Base-by-base conservation (phyloP, 1,139 yeast genomes). In the Hanseniaspora uvarum region DNA sequence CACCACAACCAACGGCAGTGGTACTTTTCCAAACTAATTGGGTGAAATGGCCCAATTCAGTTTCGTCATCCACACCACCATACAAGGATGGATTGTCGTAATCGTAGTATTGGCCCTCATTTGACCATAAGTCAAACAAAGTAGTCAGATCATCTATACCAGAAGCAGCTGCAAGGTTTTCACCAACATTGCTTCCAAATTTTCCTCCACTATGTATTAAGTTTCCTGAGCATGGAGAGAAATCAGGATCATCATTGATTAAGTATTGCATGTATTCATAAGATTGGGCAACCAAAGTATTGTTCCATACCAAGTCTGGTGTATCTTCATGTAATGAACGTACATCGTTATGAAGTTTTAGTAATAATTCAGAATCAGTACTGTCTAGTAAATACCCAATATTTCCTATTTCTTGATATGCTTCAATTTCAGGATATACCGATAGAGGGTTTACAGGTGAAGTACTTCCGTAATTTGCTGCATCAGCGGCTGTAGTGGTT, bases 1-100 rank as follows among this genome's bases (percentile, higher is more conserved):
- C 70, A 53, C 81, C 85, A 71, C 88, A 82, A 38, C 87, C 87
- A 40, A 82, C 66, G 58, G 74, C 66, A 30, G 77, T 66, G 41
- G 82, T 68, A 7, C 72, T 60, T 58, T 75, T 75, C 88, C 88
- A 82, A n/a, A 82, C 75, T 48, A 81, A 63, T 66, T 81, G 87
- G 14, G 87, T 81, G 69, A 81, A 82, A 65, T 82, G 88, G 46
- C 85, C 84, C 23, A 62, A 65, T 18, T 60, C 59, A 11, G 56
- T 43, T 16, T 59, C 59, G 36, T 61, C 59, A 47, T 65, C 65
- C 24, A 77, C 71, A 16, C 69, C 67, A 55, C 69, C 72, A 55
- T 70, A 63, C 63, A 68, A 68, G 11, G 76, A 76, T 39, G 81
- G 79, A 55, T 70, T 65, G 48, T 58, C 56, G 69, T 62, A 79